phyloP scores from a whole-genome alignment of 2,329 filamentous ascomycete genomes.

The Cytospora chrysosperma region DNA sequence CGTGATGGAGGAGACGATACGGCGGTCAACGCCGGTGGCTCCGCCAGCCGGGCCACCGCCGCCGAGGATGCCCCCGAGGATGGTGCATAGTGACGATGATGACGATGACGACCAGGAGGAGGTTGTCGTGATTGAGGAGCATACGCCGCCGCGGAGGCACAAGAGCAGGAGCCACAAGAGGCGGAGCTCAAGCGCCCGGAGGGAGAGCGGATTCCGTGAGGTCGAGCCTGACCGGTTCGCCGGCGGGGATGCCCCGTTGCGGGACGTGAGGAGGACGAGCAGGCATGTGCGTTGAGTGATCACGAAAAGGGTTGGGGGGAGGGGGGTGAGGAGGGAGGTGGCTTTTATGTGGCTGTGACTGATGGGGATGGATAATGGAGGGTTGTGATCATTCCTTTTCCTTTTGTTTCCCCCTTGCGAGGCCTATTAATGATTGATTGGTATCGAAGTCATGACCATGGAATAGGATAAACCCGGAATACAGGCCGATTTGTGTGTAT shows the following conservation, averaged over 20 bases:
- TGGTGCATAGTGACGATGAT: slow-evolving; percentile 21
- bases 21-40: slow-evolving; percentile 24
- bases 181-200: slow-evolving; percentile 29
- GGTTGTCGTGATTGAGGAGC: slow-evolving; percentile 38
- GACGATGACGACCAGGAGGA: slow-evolving; percentile 30
- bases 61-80: slow-evolving; percentile 27
- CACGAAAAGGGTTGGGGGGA: too few relatives aligned
- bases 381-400: too few relatives aligned
- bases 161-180: slow-evolving; percentile 26
- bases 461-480: too few relatives aligned
- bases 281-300: slow-evolving; percentile 31
- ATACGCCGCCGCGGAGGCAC: slow-evolving; percentile 30
- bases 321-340: too few relatives aligned
- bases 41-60: slow-evolving; percentile 25
- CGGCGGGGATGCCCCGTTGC: slow-evolving; percentile 31
- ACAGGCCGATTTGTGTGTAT: too few relatives aligned
- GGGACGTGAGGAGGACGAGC: slow-evolving; percentile 36
- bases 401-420: too few relatives aligned
- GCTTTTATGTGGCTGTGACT: too few relatives aligned
- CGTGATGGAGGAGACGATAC: slow-evolving; percentile 31
- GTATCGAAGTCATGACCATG: too few relatives aligned
- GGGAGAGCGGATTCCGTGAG: slow-evolving; percentile 32
- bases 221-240: slow-evolving; percentile 35
- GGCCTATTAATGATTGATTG: too few relatives aligned
- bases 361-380: too few relatives aligned